A percentile compares a stretch with the other conserved stretches of the same genome.
These are phyloP conservation scores for Cyclotella sp. DNA, from an alignment of 108 stramenopile genomes.

Conservation along the genomic window DNA sequence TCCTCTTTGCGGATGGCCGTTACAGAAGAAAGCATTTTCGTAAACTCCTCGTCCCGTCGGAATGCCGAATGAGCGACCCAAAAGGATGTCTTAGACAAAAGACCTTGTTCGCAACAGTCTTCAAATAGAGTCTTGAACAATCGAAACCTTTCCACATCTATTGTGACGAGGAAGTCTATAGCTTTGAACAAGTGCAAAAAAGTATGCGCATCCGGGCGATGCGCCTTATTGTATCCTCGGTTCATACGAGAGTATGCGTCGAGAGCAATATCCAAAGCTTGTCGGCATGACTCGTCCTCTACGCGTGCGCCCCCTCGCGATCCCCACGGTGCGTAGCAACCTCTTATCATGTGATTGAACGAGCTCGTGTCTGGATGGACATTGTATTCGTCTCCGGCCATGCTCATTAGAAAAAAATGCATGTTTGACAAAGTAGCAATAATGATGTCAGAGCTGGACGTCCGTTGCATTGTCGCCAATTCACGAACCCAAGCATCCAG, in stretches of 20 bases:
- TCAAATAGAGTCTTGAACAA: slow-evolving; percentile 34
- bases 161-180: slow-evolving; percentile 23
- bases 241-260: slow-evolving; percentile 32
- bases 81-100: slow-evolving; percentile 39
- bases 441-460: neutral
- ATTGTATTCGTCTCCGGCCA: slow-evolving; percentile 17
- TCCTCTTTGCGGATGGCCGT: slow-evolving; percentile 24
- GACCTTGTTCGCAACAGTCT: slow-evolving; percentile 39
- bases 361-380: slow-evolving; percentile 47
- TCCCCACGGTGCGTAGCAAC: slow-evolving; percentile 44
- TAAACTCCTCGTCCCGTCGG: slow-evolving; percentile 11
- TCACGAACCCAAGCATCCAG: slow-evolving; percentile 45
- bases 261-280: slow-evolving; percentile 30
- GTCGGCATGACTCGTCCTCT: slow-evolving; percentile 9
- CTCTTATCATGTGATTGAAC: slow-evolving; percentile 48
- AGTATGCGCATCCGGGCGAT: slow-evolving; percentile 45
- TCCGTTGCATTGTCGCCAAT: slow-evolving; percentile 4
- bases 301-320: slow-evolving; percentile 1
- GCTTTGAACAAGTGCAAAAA: slow-evolving; percentile 50
- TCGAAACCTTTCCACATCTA: slow-evolving; percentile 19
- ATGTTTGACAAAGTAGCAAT: slow-evolving; percentile 28
- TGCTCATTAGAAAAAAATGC: slow-evolving; percentile 30
- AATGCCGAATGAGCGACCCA: slow-evolving; percentile 25
- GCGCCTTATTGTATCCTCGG: slow-evolving; percentile 16
- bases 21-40: slow-evolving; percentile 19